Base-by-base conservation (phyloP, 73 alveolate genomes). In the Paramecium sonneborni region DNA sequence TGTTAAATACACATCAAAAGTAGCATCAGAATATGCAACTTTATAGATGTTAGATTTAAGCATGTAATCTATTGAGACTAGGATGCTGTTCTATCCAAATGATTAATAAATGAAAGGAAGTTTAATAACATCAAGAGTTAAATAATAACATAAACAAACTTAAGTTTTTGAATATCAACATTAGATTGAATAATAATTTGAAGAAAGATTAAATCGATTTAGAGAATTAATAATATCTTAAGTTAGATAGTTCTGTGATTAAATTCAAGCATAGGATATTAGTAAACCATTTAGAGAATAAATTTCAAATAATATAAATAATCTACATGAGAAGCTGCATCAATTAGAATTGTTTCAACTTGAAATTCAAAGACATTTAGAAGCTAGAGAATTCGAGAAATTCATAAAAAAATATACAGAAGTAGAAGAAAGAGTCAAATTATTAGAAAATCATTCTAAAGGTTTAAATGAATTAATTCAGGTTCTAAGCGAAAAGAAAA, bases 221-320 rank as follows among this genome's bases (percentile, higher is more conserved):
- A 62, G 84, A 62, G 84, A 62, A 62, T 62, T 62, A 30, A 62
- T 62, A 7, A 62, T 12, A 4, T 62, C 84, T 30, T 24, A 62
- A 62, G 84, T 62, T 24, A 26, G 84, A 62, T 32, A 62, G 12
- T 62, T 62, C 20, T 62, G 84, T 32, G 84, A 62, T 12, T 62
- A 62, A 62, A 26, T 62, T 62, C 9, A 62, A 30, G 84, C 48
- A 1, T 62, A 24, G 24, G 84, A 62, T n/a, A 24, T 62, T 9
- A 62, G 84, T 8, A 87, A 70, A n/a, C 87, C 87, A 18, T 74
- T 74, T 37, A 74, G 87, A 34, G 87, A 74, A 34, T 74, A 74
- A 18, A 74, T 74, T 74, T 37, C 18, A 74, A 37, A 74, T 37
- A 74, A 39, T 14, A 11, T 74, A 34, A n/a, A 28, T 28, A 74